phyloP scores from a whole-genome alignment of 331 rosid species.

The Prunus yedoensis region DNA sequence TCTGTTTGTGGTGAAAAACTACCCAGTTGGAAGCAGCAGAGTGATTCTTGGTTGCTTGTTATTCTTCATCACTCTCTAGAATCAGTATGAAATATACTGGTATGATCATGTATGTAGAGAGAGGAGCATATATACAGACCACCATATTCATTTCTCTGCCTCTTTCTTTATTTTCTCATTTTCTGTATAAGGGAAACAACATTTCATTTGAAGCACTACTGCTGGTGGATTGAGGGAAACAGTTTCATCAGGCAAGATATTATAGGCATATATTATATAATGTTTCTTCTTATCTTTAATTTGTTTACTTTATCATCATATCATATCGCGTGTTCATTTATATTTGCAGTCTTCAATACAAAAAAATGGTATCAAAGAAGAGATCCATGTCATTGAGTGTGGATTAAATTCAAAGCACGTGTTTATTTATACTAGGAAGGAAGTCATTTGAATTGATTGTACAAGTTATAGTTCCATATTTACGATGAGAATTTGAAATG shows the following conservation, averaged over 20 bases:
- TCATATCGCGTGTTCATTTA: too few species aligned
- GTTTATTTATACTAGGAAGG: not conserved
- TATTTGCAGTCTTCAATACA: too few species aligned
- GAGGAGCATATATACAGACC: too few species aligned
- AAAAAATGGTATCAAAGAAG: too few species aligned
- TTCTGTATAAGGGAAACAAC: not conserved
- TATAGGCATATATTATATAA: too few species aligned
- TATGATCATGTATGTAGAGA: too few species aligned
- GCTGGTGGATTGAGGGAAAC: not conserved
- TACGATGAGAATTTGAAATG: not conserved
- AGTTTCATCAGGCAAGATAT: not conserved
- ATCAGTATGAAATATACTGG: not conserved
- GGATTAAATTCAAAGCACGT: too few species aligned
- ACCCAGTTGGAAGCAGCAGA: constrained; percentile 49
- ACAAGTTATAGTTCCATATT: not conserved
- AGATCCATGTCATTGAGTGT: too few species aligned
- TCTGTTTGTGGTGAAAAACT: not conserved
- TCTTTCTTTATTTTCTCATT: not conserved
- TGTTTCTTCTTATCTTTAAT: too few species aligned
- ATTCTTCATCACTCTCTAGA: not conserved
- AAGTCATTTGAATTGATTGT: not conserved
- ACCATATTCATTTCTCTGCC: too few species aligned
- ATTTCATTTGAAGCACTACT: not conserved
- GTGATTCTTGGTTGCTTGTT: constrained; percentile 25
- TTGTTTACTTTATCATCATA: too few species aligned